These are phyloP conservation scores for Cyberlindnera galapagoensis DNA, from an alignment of 805 yeast species.

Conservation along the genomic window DNA sequence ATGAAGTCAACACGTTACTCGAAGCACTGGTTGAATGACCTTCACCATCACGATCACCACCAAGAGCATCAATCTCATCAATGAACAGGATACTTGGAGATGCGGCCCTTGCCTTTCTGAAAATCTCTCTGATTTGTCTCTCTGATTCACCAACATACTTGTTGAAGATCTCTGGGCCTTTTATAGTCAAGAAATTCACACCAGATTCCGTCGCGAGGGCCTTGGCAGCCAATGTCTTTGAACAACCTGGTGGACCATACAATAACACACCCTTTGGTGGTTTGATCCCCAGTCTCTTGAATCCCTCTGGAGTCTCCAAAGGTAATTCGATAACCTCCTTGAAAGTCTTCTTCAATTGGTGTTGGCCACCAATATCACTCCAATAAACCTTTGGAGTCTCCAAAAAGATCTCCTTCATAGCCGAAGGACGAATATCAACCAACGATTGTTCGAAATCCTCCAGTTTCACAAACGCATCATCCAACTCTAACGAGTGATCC, in stretches of 20 bases:
- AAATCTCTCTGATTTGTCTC: slow-evolving; percentile 86
- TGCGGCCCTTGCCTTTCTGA: slow-evolving; percentile 90
- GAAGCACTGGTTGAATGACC: slow-evolving; percentile 60
- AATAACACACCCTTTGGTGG: slow-evolving; percentile 92
- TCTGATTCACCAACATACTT: slow-evolving; percentile 96
- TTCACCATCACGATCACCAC: slow-evolving; percentile 60
- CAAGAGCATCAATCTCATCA: slow-evolving; percentile 94
- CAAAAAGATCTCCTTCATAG: slow-evolving; percentile 91
- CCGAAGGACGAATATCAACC: slow-evolving; percentile 84
- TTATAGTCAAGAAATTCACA: slow-evolving; percentile 85
- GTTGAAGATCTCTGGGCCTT: slow-evolving; percentile 94
- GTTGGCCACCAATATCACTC: slow-evolving; percentile 96
- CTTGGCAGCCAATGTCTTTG: slow-evolving; percentile 90
- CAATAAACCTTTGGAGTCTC: slow-evolving; percentile 94
- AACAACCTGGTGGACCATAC: slow-evolving; percentile 98
- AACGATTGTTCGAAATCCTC: slow-evolving; percentile 69
- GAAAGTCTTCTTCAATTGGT: slow-evolving; percentile 69
- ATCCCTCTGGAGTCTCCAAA: slow-evolving; percentile 71
- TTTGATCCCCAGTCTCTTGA: slow-evolving; percentile 66
- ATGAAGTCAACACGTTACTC: slow-evolving; percentile 81
- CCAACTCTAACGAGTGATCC: slow-evolving; percentile 19
- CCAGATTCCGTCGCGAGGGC: slow-evolving; percentile 96
- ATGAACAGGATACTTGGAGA: slow-evolving; percentile 91
- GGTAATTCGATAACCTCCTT: slow-evolving; percentile 92
- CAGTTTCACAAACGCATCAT: slow-evolving; percentile 26